These are phyloP conservation scores for Paramecium octaurelia DNA, from an alignment of 73 alveolate genomes.

Conservation along the genomic window DNA sequence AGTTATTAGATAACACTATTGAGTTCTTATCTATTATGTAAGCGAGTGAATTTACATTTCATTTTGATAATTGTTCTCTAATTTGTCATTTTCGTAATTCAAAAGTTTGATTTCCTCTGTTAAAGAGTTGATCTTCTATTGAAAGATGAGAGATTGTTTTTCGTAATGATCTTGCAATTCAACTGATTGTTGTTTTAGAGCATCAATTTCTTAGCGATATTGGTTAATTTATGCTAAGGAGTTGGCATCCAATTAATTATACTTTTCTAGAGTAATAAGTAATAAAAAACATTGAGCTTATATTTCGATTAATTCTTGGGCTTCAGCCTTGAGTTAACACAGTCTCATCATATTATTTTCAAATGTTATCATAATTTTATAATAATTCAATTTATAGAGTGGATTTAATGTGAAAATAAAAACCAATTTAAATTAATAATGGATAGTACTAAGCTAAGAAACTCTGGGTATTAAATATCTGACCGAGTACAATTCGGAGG, in stretches of 20 bases:
- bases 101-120: neutral
- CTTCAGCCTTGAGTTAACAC: neutral
- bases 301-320: neutral
- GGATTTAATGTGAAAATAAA: neutral
- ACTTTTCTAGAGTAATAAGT: neutral
- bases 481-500: conserved; percentile 44
- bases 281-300: neutral
- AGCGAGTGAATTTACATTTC: neutral
- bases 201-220: neutral
- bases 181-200: neutral
- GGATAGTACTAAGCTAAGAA: neutral
- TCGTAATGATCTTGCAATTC: neutral
- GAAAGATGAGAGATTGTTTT: neutral
- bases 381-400: neutral
- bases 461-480: neutral
- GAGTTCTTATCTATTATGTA: neutral
- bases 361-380: neutral
- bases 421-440: neutral
- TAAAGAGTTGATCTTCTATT: neutral
- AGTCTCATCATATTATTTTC: neutral
- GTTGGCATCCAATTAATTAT: neutral
- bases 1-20: neutral
- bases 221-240: neutral
- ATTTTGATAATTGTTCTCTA: neutral
- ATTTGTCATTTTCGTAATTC: neutral